Evolutionary conservation across 108 stramenopile species (phyloP).

Genomic region (Stephanodiscus triporus): DNA sequence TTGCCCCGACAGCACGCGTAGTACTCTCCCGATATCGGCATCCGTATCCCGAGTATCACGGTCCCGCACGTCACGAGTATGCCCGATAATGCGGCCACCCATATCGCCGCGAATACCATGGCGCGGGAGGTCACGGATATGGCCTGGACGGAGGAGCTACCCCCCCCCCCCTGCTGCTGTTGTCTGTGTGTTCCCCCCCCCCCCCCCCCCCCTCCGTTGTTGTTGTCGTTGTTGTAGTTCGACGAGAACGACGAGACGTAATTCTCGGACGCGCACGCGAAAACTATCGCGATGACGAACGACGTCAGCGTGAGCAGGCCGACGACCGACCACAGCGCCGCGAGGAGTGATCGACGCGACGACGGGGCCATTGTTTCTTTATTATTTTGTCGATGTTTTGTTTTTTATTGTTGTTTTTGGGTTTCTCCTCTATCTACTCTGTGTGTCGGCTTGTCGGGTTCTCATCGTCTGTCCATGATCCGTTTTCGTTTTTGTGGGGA

Average conservation of each 20-base stretch:
- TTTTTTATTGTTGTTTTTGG: too few relatives aligned
- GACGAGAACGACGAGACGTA: constrained; percentile 28
- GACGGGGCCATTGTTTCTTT: too few relatives aligned
- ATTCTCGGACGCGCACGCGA: constrained; percentile 53
- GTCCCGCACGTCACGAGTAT: constrained; percentile 79
- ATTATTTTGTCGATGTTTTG: constrained; percentile 46
- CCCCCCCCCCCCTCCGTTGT: constrained; percentile 26
- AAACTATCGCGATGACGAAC: constrained; percentile 70
- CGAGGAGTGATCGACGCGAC: constrained; percentile 63
- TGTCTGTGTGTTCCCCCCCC: constrained; percentile 30
- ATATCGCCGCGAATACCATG: constrained; percentile 79
- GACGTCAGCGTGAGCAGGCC: constrained; percentile 64
- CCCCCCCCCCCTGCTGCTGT: constrained; percentile 47
- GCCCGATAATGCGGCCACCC: constrained; percentile 78
- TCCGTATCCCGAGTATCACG: constrained; percentile 76
- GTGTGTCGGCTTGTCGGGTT: too few relatives aligned
- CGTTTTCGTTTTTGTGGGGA: too few relatives aligned
- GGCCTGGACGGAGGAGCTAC: constrained; percentile 13
- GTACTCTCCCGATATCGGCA: constrained; percentile 74
- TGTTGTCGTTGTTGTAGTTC: constrained; percentile 39
- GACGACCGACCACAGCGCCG: constrained; percentile 77
- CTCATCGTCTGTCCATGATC: too few relatives aligned
- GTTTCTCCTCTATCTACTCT: too few relatives aligned
- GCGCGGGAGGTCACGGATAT: constrained; percentile 81
- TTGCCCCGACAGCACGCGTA: constrained; percentile 73